Percentiles rank a stretch among this genome's conserved stretches.
Conservation (phyloP, 768 basidiomycete genomes). For the Nidula microcarpa region DNA sequence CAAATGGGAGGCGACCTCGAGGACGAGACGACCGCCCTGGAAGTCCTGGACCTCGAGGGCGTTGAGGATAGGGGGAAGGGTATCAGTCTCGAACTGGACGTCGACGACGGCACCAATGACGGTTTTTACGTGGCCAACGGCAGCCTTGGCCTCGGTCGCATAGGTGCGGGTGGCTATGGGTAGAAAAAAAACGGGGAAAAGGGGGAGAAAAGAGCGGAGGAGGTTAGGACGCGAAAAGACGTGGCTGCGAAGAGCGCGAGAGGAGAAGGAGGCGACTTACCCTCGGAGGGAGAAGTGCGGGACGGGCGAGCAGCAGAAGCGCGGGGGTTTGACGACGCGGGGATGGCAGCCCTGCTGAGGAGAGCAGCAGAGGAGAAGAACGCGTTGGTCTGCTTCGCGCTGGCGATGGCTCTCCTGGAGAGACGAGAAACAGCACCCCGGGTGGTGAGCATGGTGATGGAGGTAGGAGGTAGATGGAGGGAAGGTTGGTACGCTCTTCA, state of each 20-base stretch:
- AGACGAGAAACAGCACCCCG: conserved; percentile 85
- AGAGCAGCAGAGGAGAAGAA: conserved; percentile 78
- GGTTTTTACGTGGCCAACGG: conserved; percentile 85
- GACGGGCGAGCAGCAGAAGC: conserved; percentile 45
- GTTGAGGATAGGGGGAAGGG: conserved; percentile 96
- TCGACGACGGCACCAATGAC: conserved; percentile 99
- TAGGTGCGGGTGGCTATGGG: conserved; percentile 66
- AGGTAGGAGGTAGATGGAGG: conserved; percentile 20
- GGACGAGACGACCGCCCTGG: conserved; percentile 93
- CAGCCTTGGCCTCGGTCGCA: conserved; percentile 82
- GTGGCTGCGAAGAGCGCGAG: not conserved
- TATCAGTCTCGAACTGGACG: conserved; percentile 94
- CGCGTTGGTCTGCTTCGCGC: conserved; percentile 70
- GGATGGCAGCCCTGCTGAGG: conserved; percentile 50
- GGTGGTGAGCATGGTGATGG: conserved; percentile 74
- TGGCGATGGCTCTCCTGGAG: conserved; percentile 79
- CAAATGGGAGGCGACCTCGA: conserved; percentile 97
- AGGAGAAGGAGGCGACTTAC: conserved; percentile 33
- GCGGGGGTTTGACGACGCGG: conserved; percentile 38
- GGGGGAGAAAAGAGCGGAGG: conserved; percentile 5
- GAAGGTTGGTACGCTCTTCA: conserved; percentile 19
- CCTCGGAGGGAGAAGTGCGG: conserved; percentile 45
- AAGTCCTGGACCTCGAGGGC: conserved; percentile 97
- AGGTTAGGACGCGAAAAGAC: not conserved
- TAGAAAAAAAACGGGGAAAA: conserved; percentile 11